Evolutionary conservation across 108 stramenopile species (phyloP).

Genomic region (Nitzschia putrida): DNA sequence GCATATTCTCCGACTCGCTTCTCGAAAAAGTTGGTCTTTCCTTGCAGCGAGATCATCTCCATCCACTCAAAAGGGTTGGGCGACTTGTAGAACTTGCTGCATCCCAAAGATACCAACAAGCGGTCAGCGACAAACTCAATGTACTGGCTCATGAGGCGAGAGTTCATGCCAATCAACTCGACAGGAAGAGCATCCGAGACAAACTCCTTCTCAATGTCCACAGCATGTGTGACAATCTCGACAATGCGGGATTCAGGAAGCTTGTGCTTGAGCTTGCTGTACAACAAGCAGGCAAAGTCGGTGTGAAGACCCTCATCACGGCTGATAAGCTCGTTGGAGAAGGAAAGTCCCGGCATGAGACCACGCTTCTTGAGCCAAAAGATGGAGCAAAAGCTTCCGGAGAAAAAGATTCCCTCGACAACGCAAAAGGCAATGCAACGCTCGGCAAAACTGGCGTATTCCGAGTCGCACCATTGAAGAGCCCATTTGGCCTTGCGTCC

Average conservation of each 20-base stretch:
- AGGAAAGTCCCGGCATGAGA: conserved; percentile 98
- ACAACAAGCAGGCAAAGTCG: conserved; percentile 94
- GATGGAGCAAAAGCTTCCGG: conserved; percentile 97
- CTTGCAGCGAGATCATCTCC: conserved; percentile 98
- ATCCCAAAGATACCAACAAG: conserved; percentile 86
- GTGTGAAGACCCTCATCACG: conserved; percentile 98
- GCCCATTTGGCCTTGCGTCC: conserved; percentile 98
- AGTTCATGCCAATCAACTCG: conserved; percentile 99
- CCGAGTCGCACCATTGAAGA: conserved; percentile 91
- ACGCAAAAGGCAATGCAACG: conserved; percentile 98
- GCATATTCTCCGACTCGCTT: conserved; percentile 97
- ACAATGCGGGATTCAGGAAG: conserved; percentile 73
- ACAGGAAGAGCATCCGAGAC: conserved; percentile 96
- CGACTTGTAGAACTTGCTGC: conserved; percentile 79
- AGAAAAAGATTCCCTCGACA: conserved; percentile 99
- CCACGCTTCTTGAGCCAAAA: conserved; percentile 99
- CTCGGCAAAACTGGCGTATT: conserved; percentile 94
- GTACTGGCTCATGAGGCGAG: conserved; percentile 95
- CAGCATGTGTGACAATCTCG: conserved; percentile 89
- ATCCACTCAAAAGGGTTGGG: conserved; percentile 99
- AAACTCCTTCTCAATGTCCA: conserved; percentile 99
- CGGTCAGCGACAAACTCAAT: conserved; percentile 99
- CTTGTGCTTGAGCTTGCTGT: conserved; percentile 86
- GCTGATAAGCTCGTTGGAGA: conserved; percentile 97
- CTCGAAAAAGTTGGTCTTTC: conserved; percentile 97